A percentile compares a stretch with the other conserved stretches of the same genome.
These are phyloP conservation scores for Phaffia tasmanica DNA, from an alignment of 768 basidiomycete genomes.

Conservation along the genomic window DNA sequence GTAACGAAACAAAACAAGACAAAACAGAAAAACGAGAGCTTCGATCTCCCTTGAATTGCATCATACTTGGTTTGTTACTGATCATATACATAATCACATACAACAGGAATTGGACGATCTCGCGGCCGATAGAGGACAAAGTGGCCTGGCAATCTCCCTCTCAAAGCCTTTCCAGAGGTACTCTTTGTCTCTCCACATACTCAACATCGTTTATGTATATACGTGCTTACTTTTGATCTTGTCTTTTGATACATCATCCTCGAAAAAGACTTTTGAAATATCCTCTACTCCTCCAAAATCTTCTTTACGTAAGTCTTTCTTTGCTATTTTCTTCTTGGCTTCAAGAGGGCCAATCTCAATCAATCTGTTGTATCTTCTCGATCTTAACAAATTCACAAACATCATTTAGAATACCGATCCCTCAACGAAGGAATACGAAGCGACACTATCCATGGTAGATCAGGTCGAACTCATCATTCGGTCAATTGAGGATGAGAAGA, in stretches of 20 bases:
- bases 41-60: not conserved
- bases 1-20: too few relatives aligned
- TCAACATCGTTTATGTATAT: not conserved
- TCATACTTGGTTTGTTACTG: too few relatives aligned
- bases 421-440: conserved; percentile 90
- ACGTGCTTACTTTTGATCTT: not conserved
- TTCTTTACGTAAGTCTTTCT: conserved; percentile 50
- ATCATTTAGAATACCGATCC: conserved; percentile 58
- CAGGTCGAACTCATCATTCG: conserved; percentile 94
- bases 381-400: too few relatives aligned
- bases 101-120: conserved; percentile 55
- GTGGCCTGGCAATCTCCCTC: conserved; percentile 83
- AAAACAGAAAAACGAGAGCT: too few relatives aligned
- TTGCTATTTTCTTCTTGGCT: not conserved
- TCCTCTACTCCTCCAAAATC: conserved; percentile 91
- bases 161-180: conserved; percentile 81
- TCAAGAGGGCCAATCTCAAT: not conserved
- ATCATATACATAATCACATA: conserved; percentile 18
- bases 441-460: conserved; percentile 84
- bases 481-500: conserved; percentile 95
- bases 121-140: conserved; percentile 79
- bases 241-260: conserved; percentile 27
- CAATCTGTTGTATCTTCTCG: not conserved
- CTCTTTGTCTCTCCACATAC: not conserved
- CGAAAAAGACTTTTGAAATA: conserved; percentile 67